phyloP scores from a whole-genome alignment of 116 monocot genomes.

The Posidonia oceanica region DNA sequence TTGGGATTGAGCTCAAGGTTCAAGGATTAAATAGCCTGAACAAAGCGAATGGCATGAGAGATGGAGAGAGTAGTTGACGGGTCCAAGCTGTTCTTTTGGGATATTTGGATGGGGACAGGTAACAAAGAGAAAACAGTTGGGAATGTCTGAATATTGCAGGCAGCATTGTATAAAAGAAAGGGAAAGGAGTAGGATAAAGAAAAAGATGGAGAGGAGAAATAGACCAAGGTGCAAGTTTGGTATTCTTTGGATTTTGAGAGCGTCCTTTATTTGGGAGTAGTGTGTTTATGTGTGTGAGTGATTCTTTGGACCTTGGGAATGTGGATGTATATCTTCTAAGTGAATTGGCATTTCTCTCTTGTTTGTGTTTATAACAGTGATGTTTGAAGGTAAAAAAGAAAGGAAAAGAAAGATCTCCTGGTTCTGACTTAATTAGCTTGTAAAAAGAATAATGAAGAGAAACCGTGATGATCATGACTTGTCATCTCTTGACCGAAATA shows the following conservation, averaged over 20 bases:
- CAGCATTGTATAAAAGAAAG: conserved; percentile 23
- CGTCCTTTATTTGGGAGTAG: not conserved
- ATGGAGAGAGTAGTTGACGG: not conserved
- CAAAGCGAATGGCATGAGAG: not conserved
- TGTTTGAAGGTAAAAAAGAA: no score
- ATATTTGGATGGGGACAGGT: conserved; percentile 8
- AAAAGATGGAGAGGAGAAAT: conserved; percentile 19
- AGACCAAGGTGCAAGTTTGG: conserved; percentile 46
- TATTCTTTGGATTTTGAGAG: conserved; percentile 15
- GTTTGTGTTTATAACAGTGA: no score
- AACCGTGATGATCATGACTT: no score
- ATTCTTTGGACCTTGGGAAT: not conserved
- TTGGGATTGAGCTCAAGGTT: conserved; percentile 14
- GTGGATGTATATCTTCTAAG: no score
- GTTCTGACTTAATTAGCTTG: no score
- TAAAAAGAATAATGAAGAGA: no score
- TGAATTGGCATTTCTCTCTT: no score
- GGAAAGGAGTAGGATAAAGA: conserved; percentile 35
- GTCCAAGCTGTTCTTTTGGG: conserved; percentile 39
- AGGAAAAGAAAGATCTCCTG: no score
- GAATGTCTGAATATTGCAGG: conserved; percentile 34
- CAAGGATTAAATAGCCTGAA: conserved; percentile 7
- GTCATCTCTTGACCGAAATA: no score
- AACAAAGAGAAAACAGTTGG: conserved; percentile 25
- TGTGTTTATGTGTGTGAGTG: no score